phyloP scores from a whole-genome alignment of 306 rosid species.

The Abrus precatorius region DNA sequence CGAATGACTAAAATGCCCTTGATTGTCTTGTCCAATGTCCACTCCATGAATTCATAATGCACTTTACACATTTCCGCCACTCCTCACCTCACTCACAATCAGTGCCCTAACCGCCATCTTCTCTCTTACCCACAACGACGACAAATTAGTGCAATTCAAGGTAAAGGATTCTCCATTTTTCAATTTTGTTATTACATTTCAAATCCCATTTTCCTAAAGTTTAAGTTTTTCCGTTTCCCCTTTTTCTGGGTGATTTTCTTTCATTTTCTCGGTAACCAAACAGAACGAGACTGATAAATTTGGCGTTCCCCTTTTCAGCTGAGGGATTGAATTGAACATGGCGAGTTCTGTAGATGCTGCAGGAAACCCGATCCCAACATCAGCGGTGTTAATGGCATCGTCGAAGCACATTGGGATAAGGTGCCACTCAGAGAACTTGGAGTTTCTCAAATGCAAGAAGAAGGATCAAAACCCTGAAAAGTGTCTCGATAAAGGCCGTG shows the following conservation, averaged over 20 bases:
- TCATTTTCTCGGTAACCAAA: slow-evolving; percentile 47
- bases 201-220: background rate
- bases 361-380: slow-evolving; percentile 94
- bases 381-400: slow-evolving; percentile 89
- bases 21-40: background rate
- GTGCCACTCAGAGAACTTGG: slow-evolving; percentile 87
- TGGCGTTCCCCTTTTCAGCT: background rate
- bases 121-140: background rate
- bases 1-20: slow-evolving; percentile 38
- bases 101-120: slow-evolving; percentile 42
- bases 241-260: background rate
- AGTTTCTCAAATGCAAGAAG: slow-evolving; percentile 89
- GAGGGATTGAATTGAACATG: slow-evolving; percentile 59
- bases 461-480: slow-evolving; percentile 91
- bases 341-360: slow-evolving; percentile 79
- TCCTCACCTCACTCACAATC: background rate
- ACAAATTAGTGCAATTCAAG: slow-evolving; percentile 14
- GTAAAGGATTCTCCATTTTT: slow-evolving; percentile 41
- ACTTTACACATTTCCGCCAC: background rate
- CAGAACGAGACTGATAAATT: background rate
- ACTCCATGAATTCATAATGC: background rate
- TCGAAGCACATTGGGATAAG: slow-evolving; percentile 81
- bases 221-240: background rate
- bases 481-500: slow-evolving; percentile 88
- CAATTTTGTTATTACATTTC: background rate